Evolutionary conservation across 2,329 filamentous ascomycete species (phyloP), one percentile per base, ranked within the genome.

Genomic region (Dryadomyces quercivorus): DNA sequence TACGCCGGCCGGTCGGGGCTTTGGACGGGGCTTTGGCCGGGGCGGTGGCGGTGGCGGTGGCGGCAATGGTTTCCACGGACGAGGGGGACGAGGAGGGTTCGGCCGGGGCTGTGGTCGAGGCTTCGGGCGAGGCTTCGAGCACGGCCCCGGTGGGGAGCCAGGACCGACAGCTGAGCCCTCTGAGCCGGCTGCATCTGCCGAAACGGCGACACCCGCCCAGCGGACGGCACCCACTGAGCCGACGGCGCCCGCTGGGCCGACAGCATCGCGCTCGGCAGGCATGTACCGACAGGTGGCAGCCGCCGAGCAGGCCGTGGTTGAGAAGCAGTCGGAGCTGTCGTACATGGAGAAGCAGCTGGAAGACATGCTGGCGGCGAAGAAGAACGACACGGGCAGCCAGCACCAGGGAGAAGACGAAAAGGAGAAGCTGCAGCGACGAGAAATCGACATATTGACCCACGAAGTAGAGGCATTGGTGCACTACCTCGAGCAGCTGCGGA

Each of bases 401-500:
- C 55, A 51, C 20, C 57, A 56, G 34, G 55, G 50, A 21, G 58
- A 57, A n/a, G 47, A 59, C 40, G 51, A 52, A 26, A 58, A 61
- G 48, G 50, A 52, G 38, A 51, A 54, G 54, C 53, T 45, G 6
- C 57, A 62, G 53, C 59, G 61, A 51, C 50, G 52, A 40, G 61
- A 60, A 38, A 62, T 62, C 26, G 51, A 55, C 40, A 57, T 50
- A 57, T 57, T 71, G 49, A 67, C 69, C 52, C 64, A 59, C 56
- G 68, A 71, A 59, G 63, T 75, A 44, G 66, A 71, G 55, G 64
- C 62, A 36, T 60, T 78, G 54, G 67, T 67, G 45, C 57, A 59
- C 13, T 65, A 66, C 49, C 60, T 76, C 26, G 67, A 72, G 52
- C 55, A 58, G 54, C 55, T 76, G 54, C 63, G 67, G 56, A 57